phyloP scores from a whole-genome alignment of 345 rosid genomes.

The Theobroma cacao region DNA sequence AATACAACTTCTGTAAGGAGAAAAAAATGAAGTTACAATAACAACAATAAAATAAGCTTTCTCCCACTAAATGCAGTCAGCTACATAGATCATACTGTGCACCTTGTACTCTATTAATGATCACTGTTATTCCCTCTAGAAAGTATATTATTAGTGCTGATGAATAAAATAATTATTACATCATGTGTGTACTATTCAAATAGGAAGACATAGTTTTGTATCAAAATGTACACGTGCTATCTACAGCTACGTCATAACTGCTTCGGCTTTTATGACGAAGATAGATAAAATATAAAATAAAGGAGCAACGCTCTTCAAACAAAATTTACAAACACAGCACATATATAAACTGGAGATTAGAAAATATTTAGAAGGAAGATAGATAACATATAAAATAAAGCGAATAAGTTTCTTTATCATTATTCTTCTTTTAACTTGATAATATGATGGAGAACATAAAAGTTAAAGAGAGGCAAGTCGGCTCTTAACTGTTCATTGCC shows the following conservation, averaged over 20 bases:
- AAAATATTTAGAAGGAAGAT: neutral
- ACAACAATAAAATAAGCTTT: neutral
- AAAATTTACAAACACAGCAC: neutral
- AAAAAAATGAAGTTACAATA: neutral
- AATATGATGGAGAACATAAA: neutral
- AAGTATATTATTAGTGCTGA: neutral
- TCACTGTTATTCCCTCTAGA: neutral
- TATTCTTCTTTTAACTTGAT: neutral
- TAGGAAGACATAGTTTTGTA: neutral
- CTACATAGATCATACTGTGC: neutral
- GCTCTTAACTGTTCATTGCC: conserved; percentile 86
- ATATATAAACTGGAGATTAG: neutral
- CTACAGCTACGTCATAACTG: neutral
- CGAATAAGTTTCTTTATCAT: neutral
- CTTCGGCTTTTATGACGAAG: neutral
- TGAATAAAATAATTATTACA: neutral
- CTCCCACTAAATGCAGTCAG: neutral
- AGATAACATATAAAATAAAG: neutral
- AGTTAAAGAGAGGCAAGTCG: neutral
- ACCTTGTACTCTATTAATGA: neutral
- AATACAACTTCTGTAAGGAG: neutral
- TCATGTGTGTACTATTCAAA: neutral
- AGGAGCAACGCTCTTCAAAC: no score
- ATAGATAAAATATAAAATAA: no score
- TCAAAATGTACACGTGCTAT: neutral